phyloP scores from a whole-genome alignment of 371 early-diverging fungal species.

The Lichtheimia ornata region DNA sequence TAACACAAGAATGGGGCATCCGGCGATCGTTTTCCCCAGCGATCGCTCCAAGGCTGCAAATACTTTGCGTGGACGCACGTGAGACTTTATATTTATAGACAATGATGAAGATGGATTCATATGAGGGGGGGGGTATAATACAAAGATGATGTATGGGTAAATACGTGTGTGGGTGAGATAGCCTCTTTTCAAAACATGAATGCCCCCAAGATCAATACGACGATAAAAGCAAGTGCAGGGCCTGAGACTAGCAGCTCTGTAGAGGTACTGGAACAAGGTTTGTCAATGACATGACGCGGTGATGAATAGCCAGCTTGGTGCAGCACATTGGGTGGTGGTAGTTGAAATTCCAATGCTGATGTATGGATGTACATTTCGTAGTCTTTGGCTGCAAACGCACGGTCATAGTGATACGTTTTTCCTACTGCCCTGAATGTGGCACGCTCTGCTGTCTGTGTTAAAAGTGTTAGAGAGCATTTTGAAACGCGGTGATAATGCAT shows the following conservation, averaged over 20 bases:
- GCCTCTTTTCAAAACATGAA: conserved; percentile 16
- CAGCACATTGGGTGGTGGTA: not conserved
- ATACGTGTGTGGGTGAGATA: not conserved
- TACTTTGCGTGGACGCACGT: no score
- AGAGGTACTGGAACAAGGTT: not conserved
- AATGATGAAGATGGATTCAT: no score
- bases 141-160: not conserved
- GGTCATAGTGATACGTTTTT: conserved; percentile 9
- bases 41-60: no score
- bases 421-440: conserved; percentile 7
- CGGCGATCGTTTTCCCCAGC: no score
- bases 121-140: no score
- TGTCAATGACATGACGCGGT: conserved; percentile 2
- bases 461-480: no score
- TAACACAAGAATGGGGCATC: no score
- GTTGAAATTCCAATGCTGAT: conserved; percentile 1
- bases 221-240: conserved; percentile 19
- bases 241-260: conserved; percentile 17
- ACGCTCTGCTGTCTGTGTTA: no score
- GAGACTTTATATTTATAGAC: no score
- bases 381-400: conserved; percentile 12
- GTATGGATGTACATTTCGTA: conserved; percentile 12
- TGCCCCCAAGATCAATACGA: conserved; percentile 17
- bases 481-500: no score
- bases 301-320: conserved; percentile 5